phyloP scores from a whole-genome alignment of 345 rosid genomes.

The Populus alba region DNA sequence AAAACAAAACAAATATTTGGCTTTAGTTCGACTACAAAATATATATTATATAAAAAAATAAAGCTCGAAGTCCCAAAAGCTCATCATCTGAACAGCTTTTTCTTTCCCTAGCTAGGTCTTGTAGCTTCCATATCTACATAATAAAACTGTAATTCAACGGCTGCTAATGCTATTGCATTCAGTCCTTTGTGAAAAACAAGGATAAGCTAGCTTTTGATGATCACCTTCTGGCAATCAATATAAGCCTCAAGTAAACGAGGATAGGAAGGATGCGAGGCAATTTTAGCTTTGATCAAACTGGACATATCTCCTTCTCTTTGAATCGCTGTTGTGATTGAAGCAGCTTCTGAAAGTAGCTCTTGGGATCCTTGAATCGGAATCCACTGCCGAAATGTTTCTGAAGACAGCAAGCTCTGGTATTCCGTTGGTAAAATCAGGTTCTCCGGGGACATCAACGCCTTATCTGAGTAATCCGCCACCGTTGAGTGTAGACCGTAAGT shows the following conservation, averaged over 20 bases:
- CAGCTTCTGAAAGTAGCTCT: slow-evolving; percentile 59
- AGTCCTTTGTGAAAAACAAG: neutral
- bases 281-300: slow-evolving; percentile 60
- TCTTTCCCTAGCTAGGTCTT: neutral
- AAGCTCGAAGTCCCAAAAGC: no score
- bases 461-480: slow-evolving; percentile 54
- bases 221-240: slow-evolving; percentile 95
- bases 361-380: slow-evolving; percentile 61
- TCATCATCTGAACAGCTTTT: neutral
- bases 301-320: slow-evolving; percentile 44
- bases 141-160: neutral
- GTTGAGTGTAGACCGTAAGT: slow-evolving; percentile 55
- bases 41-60: no score
- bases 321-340: slow-evolving; percentile 54
- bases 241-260: slow-evolving; percentile 85
- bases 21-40: no score
- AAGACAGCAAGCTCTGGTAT: slow-evolving; percentile 40
- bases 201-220: neutral
- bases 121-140: neutral
- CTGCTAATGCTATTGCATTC: neutral
- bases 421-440: slow-evolving; percentile 53
- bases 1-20: neutral
- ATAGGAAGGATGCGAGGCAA: slow-evolving; percentile 76
- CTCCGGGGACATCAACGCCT: slow-evolving; percentile 65
- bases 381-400: slow-evolving; percentile 32